Conservation (phyloP, 2,329 filamentous ascomycete species). For the Sordariomycetes sp. region DNA sequence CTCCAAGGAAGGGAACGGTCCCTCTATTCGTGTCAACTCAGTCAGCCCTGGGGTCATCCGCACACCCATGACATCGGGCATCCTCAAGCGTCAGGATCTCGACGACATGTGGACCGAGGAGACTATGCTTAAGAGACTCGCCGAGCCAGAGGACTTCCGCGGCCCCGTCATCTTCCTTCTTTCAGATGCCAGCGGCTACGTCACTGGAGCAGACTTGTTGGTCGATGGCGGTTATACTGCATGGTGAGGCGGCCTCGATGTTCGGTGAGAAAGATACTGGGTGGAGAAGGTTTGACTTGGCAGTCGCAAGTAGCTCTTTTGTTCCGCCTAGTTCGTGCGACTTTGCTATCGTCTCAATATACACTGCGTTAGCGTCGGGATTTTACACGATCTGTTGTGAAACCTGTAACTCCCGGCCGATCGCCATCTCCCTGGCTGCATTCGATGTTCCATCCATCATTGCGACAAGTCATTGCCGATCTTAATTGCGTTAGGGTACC, state of each 20-base stretch:
- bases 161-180: conserved; percentile 24
- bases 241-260: too few species aligned
- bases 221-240: conserved; percentile 28
- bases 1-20: conserved; percentile 25
- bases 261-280: too few species aligned
- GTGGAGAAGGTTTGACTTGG: too few species aligned
- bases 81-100: conserved; percentile 17
- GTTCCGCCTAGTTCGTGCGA: too few species aligned
- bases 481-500: too few species aligned
- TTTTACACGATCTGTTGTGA: not conserved
- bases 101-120: conserved; percentile 17
- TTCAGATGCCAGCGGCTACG: conserved; percentile 24
- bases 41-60: conserved; percentile 44
- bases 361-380: not conserved
- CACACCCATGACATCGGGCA: conserved; percentile 23
- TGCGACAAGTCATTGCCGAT: too few species aligned
- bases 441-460: too few species aligned
- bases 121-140: conserved; percentile 22
- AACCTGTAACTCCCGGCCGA: too few species aligned
- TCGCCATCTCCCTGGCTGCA: too few species aligned
- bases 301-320: too few species aligned
- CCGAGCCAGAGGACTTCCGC: conserved; percentile 23
- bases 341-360: not conserved
- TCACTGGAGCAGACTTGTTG: conserved; percentile 26
- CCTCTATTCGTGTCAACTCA: conserved; percentile 40